Conservation (phyloP, 371 early-diverging fungal species). For the Mucor sp. region DNA sequence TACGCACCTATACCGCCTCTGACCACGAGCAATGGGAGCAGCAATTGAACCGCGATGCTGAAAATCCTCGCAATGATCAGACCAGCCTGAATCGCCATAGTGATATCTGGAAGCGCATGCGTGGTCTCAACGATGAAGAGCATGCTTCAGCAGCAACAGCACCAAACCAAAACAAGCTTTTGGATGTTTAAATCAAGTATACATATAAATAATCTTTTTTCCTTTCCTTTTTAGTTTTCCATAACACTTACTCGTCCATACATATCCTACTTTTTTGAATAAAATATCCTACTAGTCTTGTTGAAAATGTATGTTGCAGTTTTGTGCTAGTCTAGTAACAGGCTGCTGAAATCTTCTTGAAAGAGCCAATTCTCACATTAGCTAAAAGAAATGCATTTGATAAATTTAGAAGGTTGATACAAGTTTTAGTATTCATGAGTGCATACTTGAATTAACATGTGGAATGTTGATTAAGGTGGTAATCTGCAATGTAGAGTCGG, state of each 20-base stretch:
- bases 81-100: conserved; percentile 17
- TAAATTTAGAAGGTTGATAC: too few relatives aligned
- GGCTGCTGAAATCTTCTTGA: too few relatives aligned
- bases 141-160: neutral
- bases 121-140: conserved; percentile 26
- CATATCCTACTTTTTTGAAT: too few relatives aligned
- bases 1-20: conserved; percentile 42
- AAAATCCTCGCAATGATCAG: conserved; percentile 13
- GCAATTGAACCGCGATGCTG: conserved; percentile 24
- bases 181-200: conserved; percentile 1
- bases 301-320: too few relatives aligned
- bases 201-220: neutral
- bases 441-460: too few relatives aligned
- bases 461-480: too few relatives aligned
- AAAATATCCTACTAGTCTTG: too few relatives aligned
- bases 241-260: neutral
- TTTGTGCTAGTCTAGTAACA: too few relatives aligned
- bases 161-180: neutral
- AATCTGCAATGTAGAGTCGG: too few relatives aligned
- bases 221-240: neutral
- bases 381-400: too few relatives aligned
- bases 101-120: conserved; percentile 46
- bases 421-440: too few relatives aligned
- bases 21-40: conserved; percentile 50
- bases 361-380: too few relatives aligned